phyloP scores from a whole-genome alignment of 495 filamentous ascomycete species.

The Trichoderma orchidacearum region DNA sequence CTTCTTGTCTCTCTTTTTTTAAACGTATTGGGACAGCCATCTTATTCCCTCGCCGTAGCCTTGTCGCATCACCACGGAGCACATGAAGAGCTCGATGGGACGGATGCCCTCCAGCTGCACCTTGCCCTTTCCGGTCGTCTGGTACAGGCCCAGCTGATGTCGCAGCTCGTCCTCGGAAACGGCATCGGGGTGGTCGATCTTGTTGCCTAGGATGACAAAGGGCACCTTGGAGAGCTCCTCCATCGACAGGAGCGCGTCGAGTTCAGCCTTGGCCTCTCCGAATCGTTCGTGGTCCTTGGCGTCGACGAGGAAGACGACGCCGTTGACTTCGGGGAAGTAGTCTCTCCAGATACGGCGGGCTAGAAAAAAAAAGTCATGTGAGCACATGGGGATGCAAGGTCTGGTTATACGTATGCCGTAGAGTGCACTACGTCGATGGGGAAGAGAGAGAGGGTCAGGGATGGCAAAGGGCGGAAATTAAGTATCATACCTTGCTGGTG shows the following conservation, averaged over 20 bases:
- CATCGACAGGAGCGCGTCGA: constrained; percentile 88
- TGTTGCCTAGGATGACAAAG: constrained; percentile 92
- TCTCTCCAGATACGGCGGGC: constrained; percentile 96
- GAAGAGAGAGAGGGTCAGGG: neutral
- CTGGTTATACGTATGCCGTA: too few species aligned
- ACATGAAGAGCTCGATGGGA: constrained; percentile 98
- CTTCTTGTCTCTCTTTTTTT: constrained; percentile 9
- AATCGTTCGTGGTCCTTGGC: constrained; percentile 93
- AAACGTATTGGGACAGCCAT: constrained; percentile 72
- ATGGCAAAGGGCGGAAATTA: constrained; percentile 5
- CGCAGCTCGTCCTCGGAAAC: constrained; percentile 90
- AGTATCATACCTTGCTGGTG: constrained; percentile 92
- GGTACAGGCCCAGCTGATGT: constrained; percentile 78
- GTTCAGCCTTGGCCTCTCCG: constrained; percentile 85
- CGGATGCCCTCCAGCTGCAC: constrained; percentile 87
- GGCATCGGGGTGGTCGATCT: constrained; percentile 95
- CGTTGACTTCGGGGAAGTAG: constrained; percentile 96
- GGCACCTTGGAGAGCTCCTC: constrained; percentile 88
- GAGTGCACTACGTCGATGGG: too few species aligned
- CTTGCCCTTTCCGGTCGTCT: constrained; percentile 97
- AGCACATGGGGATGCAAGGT: too few species aligned
- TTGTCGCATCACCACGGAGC: constrained; percentile 94
- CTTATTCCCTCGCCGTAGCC: constrained; percentile 71
- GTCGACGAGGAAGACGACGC: constrained; percentile 96
- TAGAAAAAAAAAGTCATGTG: too few species aligned